Base-by-base conservation (phyloP, 2,329 filamentous ascomycete genomes). In the Fusarium transvaalense region DNA sequence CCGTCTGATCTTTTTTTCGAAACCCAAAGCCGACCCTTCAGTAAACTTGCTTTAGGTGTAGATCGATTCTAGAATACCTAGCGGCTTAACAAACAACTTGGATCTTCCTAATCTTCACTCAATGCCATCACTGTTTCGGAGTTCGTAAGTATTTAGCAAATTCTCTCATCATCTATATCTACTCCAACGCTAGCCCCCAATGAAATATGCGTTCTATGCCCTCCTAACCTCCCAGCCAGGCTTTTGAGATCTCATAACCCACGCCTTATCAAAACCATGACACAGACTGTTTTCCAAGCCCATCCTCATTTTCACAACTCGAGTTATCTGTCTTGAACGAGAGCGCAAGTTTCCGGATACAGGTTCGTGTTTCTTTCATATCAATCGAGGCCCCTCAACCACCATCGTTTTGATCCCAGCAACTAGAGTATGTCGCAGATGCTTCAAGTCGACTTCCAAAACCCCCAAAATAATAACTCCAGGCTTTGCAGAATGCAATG, bases 401-500 rank as follows among this genome's bases (percentile, higher is more conserved):
- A 48, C 56, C 55, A 35, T 55, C 50, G 39, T 72, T 73, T 74
- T 69, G 61, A 68, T 68, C 59, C 43, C 54, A 61, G 59, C 67
- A 58, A 57, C 55, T 53, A 52, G 43, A 69, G 53, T 46, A 67
- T 67, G 47, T 68, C 56, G 50, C 54, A 71, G 63, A 73, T 72
- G 68, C 66, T 61, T 59, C 61, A 50, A 52, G 31, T 53, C 60
- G 59, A 68, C 72, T 66, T 66, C 56, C 57, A 35, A 61, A 63
- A 48, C 23, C 47, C 58, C 45, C 60, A 55, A 61, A 67, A 64
- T 56, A 45, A 63, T 69, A 74, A 73, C 68, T 73, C 72, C 68
- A 64, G 64, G 69, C 69, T 74, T 70, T 64, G 64, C 71, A 65
- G 60, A 69, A 73, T 74, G 71, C 71, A 64, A 69, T 73, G 61